These are phyloP conservation scores for Phytophthora quininea DNA, from an alignment of 352 stramenopile species.

Conservation along the genomic window DNA sequence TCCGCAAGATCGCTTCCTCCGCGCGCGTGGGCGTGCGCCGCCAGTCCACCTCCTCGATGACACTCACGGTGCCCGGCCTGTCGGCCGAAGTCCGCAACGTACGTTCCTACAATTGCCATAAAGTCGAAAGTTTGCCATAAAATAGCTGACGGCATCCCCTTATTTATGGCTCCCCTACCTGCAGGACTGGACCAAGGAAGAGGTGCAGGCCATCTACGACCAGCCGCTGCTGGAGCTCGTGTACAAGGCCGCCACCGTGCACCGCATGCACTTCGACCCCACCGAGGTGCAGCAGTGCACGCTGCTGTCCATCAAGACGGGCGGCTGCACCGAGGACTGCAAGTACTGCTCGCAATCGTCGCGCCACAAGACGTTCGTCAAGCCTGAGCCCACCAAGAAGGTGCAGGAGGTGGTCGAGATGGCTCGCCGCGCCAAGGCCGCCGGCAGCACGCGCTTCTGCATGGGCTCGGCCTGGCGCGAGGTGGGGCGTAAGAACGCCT, in stretches of 20 bases:
- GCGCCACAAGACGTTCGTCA: conserved; percentile 98
- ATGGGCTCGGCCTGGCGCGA: conserved; percentile 98
- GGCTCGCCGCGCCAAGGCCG: conserved; percentile 94
- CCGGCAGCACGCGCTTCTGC: conserved; percentile 97
- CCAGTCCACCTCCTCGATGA: conserved; percentile 44
- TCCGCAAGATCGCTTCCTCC: conserved; percentile 41
- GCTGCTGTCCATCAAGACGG: conserved; percentile 98
- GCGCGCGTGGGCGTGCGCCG: conserved; percentile 22
- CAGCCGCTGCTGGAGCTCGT: conserved; percentile 97
- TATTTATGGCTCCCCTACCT: not conserved
- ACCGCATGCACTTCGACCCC: conserved; percentile 98
- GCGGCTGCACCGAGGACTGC: conserved; percentile 93
- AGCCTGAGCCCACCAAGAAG: conserved; percentile 97
- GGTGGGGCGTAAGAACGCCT: conserved; percentile 98
- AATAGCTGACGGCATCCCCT: not conserved
- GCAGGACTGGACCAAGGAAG: conserved; percentile 94
- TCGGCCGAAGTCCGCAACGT: conserved; percentile 68
- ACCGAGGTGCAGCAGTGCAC: conserved; percentile 98
- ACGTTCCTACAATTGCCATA: conserved; percentile 10
- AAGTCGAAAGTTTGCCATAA: not conserved
- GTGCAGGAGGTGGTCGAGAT: conserved; percentile 96
- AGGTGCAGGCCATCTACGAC: conserved; percentile 95
- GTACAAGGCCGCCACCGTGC: conserved; percentile 95
- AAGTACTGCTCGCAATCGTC: conserved; percentile 97
- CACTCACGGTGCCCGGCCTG: conserved; percentile 70